Conservation (phyloP, 345 rosid genomes). For the Rhodamnia argentea region DNA sequence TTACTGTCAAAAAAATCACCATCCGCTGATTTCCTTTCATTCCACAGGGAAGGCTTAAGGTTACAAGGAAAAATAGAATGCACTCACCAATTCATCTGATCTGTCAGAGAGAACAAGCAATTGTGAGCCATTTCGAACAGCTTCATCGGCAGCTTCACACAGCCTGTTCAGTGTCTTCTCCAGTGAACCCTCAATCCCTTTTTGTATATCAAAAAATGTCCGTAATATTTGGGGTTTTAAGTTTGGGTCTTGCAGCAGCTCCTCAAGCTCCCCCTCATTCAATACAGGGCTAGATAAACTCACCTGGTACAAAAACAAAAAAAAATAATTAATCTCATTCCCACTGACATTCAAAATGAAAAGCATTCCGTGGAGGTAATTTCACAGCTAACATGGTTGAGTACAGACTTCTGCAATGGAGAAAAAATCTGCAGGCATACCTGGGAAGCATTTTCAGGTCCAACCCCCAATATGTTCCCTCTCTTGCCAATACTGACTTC, state of each 20-base stretch:
- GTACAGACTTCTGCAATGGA: neutral
- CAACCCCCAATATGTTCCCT: conserved; percentile 81
- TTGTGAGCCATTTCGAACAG: conserved; percentile 93
- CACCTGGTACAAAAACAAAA: conserved; percentile 34
- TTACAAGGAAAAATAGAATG: neutral
- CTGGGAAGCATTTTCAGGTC: conserved; percentile 96
- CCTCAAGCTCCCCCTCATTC: conserved; percentile 87
- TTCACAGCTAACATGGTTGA: neutral
- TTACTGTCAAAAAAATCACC: neutral
- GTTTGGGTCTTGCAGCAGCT: conserved; percentile 52
- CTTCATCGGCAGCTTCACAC: conserved; percentile 98
- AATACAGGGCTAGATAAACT: conserved; percentile 75
- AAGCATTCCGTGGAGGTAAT: neutral
- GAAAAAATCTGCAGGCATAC: conserved; percentile 21
- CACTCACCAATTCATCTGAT: conserved; percentile 55
- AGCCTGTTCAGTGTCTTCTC: conserved; percentile 54
- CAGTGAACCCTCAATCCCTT: conserved; percentile 90
- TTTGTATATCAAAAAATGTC: conserved; percentile 79
- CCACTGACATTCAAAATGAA: neutral
- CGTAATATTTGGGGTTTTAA: conserved; percentile 60
- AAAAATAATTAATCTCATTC: neutral
- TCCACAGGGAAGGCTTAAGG: neutral
- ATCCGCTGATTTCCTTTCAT: neutral
- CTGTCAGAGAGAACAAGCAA: conserved; percentile 90
- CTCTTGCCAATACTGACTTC: conserved; percentile 93